A percentile compares a stretch with the other conserved stretches of the same genome.
These are phyloP conservation scores for Suillus plorans DNA, from an alignment of 768 basidiomycete species.

Conservation along the genomic window DNA sequence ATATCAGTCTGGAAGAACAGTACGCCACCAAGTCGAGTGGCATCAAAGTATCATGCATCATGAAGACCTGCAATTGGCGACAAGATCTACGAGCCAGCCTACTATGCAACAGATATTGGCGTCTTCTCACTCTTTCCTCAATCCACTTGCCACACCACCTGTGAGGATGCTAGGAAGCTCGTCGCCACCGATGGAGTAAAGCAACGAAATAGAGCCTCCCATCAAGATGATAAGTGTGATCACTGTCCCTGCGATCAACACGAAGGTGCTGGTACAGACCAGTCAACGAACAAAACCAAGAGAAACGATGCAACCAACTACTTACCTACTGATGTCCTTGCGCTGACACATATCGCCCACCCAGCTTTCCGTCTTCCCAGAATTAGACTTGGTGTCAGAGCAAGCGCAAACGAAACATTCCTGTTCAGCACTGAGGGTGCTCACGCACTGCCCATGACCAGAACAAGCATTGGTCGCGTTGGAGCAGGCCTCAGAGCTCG, in stretches of 20 bases:
- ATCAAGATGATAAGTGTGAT: conserved; percentile 64
- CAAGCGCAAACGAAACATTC: conserved; percentile 51
- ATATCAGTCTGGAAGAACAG: not conserved
- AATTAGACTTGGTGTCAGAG: conserved; percentile 45
- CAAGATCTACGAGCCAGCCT: not conserved
- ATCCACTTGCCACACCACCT: conserved; percentile 50
- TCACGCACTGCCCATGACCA: conserved; percentile 65
- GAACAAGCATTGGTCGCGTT: conserved; percentile 68
- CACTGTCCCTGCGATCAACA: conserved; percentile 68
- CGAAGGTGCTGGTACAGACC: conserved; percentile 58
- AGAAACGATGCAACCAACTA: conserved; percentile 16
- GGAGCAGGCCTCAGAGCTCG: conserved; percentile 50
- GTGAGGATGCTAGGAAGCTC: conserved; percentile 75
- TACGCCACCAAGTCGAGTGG: not conserved
- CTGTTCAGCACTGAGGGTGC: conserved; percentile 57
- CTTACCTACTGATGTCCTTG: conserved; percentile 79
- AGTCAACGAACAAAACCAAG: not conserved
- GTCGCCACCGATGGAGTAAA: conserved; percentile 59
- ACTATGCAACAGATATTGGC: not conserved
- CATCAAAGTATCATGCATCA: not conserved
- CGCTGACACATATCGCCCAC: conserved; percentile 75
- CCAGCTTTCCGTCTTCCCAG: conserved; percentile 65
- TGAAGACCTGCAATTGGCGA: not conserved
- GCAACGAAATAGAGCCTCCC: conserved; percentile 63
- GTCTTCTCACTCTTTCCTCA: conserved; percentile 49